Evolutionary conservation across 2,329 filamentous ascomycete species (phyloP).

Genomic region (Aspergillus neotritici): DNA sequence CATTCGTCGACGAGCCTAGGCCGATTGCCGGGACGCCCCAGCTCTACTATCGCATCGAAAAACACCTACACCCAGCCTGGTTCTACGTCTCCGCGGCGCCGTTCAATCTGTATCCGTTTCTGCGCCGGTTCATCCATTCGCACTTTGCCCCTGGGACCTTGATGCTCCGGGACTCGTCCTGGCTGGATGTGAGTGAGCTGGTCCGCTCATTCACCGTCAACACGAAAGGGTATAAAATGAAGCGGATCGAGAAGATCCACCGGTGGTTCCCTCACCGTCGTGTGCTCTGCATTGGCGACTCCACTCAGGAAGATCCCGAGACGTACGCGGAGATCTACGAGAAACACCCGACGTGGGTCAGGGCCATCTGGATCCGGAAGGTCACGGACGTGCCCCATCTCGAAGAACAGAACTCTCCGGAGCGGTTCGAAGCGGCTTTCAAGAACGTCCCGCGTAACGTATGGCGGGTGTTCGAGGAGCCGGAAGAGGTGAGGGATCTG

Average conservation of each 20-base stretch:
- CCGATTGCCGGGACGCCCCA: constrained; percentile 77
- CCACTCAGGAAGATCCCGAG: constrained; percentile 86
- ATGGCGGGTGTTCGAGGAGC: constrained; percentile 80
- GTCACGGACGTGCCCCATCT: constrained; percentile 71
- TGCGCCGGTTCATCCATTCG: constrained; percentile 64
- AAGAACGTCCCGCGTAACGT: constrained; percentile 60
- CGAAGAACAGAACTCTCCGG: constrained; percentile 64
- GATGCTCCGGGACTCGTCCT: constrained; percentile 76
- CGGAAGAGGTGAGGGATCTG: constrained; percentile 53
- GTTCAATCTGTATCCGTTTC: constrained; percentile 88
- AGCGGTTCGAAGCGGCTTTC: constrained; percentile 80
- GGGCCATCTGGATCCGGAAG: constrained; percentile 77
- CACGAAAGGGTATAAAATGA: constrained; percentile 80
- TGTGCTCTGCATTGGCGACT: constrained; percentile 83
- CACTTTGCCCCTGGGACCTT: constrained; percentile 74
- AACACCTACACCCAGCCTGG: constrained; percentile 61
- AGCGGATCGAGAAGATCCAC: constrained; percentile 71
- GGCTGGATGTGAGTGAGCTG: constrained; percentile 76
- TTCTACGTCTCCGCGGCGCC: constrained; percentile 93
- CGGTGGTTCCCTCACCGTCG: constrained; percentile 71
- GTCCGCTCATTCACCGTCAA: constrained; percentile 72
- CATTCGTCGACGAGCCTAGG: constrained; percentile 69
- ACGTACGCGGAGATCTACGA: constrained; percentile 74
- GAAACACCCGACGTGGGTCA: constrained; percentile 68
- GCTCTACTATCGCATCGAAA: constrained; percentile 64